A percentile compares a stretch with the other conserved stretches of the same genome.
Evolutionary conservation across 2,329 filamentous ascomycete species (phyloP).

Genomic region (Fusarium redolens): DNA sequence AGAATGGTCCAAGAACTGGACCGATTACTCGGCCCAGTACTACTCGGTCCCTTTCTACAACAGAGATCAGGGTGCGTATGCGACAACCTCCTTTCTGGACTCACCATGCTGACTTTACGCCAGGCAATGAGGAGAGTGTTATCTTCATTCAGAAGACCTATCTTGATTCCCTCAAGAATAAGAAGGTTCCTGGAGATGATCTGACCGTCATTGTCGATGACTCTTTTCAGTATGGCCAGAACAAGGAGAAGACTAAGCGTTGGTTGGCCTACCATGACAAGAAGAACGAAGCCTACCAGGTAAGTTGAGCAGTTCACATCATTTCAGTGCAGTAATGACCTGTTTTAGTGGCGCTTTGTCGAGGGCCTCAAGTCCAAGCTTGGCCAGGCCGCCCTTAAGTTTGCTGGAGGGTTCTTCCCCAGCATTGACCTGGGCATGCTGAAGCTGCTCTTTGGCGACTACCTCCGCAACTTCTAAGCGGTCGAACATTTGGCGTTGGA

Average conservation of each 20-base stretch:
- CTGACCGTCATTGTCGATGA: neutral
- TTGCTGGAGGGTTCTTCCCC: neutral
- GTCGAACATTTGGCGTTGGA: too few relatives aligned
- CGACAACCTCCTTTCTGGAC: fast-evolving
- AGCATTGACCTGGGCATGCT: neutral
- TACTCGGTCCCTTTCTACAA: neutral
- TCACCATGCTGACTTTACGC: neutral
- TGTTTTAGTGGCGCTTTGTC: neutral
- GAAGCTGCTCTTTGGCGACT: neutral
- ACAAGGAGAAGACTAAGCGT: neutral
- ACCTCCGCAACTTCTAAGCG: neutral
- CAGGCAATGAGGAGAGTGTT: neutral
- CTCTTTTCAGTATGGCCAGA: neutral
- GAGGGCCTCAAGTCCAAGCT: neutral
- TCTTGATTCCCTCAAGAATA: neutral
- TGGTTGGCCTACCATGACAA: neutral
- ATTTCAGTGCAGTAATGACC: neutral
- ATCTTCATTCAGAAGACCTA: neutral
- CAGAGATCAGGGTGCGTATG: neutral
- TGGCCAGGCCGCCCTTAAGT: neutral
- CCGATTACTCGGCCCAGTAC: neutral
- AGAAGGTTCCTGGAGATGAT: neutral
- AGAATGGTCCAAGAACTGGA: neutral
- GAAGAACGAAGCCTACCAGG: neutral
- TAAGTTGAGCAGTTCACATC: neutral